Conservation (phyloP, 768 basidiomycete genomes). For the Daedalea quercina region DNA sequence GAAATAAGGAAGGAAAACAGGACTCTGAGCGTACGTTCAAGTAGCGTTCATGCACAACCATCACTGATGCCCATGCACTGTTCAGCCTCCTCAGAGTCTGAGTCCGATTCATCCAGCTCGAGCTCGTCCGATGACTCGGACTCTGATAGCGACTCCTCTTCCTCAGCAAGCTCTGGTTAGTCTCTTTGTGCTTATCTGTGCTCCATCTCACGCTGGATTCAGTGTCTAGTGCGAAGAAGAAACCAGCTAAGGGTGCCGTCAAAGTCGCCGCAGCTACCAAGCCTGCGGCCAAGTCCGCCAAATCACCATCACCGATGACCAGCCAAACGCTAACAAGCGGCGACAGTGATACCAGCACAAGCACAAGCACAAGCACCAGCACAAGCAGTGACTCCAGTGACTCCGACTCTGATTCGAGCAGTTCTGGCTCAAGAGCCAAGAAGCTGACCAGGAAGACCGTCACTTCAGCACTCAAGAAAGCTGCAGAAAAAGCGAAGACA, state of each 20-base stretch:
- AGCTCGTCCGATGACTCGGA: conserved; percentile 8
- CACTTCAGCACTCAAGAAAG: too few relatives aligned
- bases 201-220: not conserved
- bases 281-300: conserved; percentile 1
- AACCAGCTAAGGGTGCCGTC: not conserved
- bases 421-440: not conserved
- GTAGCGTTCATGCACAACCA: not conserved
- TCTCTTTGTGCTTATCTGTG: not conserved
- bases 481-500: not conserved
- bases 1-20: conserved; percentile 15
- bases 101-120: conserved; percentile 22
- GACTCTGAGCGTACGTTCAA: not conserved
- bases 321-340: conserved; percentile 11
- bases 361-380: conserved; percentile 5
- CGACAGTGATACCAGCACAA: not conserved
- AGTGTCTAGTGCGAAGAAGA: not conserved
- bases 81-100: conserved; percentile 22
- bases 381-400: conserved; percentile 11
- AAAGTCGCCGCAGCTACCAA: not conserved
- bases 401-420: conserved; percentile 9
- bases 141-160: conserved; percentile 24
- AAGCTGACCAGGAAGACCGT: conserved; percentile 1
- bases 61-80: conserved; percentile 4
- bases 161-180: conserved; percentile 5
- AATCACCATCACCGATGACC: conserved; percentile 5